These are phyloP conservation scores for Leccinum huronense DNA, from an alignment of 1,284 basidiomycete genomes.

Conservation along the genomic window DNA sequence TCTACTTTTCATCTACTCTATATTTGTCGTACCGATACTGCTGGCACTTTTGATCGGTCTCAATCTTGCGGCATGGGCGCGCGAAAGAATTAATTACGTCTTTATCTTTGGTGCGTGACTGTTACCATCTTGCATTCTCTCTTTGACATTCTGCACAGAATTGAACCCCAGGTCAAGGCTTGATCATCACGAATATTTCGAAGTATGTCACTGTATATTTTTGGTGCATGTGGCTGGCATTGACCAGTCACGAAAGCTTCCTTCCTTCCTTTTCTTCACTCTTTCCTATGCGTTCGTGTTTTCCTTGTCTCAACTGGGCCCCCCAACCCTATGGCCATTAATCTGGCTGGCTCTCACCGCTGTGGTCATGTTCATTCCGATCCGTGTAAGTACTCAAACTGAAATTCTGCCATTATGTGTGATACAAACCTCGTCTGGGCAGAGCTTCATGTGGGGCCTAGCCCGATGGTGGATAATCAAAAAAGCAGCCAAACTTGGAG, in stretches of 20 bases:
- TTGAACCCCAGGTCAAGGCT: slow-evolving; percentile 76
- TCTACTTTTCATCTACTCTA: slow-evolving; percentile 77
- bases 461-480: slow-evolving; percentile 78
- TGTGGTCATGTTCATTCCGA: slow-evolving; percentile 71
- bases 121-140: not conserved
- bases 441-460: slow-evolving; percentile 26
- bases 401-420: not conserved
- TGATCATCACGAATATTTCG: slow-evolving; percentile 82
- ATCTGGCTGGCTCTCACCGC: slow-evolving; percentile 74
- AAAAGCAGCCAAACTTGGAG: slow-evolving; percentile 59
- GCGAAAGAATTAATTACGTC: slow-evolving; percentile 80
- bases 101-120: slow-evolving; percentile 79
- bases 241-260: slow-evolving; percentile 51
- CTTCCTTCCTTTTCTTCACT: slow-evolving; percentile 71
- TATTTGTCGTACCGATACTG: slow-evolving; percentile 72
- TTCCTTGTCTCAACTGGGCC: slow-evolving; percentile 67
- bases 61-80: slow-evolving; percentile 80
- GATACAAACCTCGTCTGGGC: not conserved
- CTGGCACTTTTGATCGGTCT: slow-evolving; percentile 79
- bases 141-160: slow-evolving; percentile 45
- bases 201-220: slow-evolving; percentile 44
- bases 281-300: slow-evolving; percentile 84
- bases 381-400: slow-evolving; percentile 55
- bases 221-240: not conserved
- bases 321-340: slow-evolving; percentile 68